Evolutionary conservation across 805 yeast genomes (phyloP), one percentile per base, ranked within the genome.

Genomic region (Sugiyamaella floridensis): DNA sequence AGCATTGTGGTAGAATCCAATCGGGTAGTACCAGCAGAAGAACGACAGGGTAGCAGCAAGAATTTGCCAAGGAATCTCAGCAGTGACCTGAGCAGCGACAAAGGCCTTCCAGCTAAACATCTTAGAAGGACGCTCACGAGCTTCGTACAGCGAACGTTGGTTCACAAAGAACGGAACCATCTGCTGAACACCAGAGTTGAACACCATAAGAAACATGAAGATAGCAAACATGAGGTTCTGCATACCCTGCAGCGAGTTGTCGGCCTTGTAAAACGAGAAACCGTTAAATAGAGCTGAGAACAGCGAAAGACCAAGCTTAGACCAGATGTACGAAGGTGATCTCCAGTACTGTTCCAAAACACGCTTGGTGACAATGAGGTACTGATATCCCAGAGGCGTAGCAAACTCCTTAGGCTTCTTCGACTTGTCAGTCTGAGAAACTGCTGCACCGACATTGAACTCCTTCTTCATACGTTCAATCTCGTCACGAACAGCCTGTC

Each of bases 171-270:
- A 71, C 20, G 86, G 87, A 55, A 81, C 75, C 71, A 79, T 73
- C 66, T 85, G 89, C 61, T 82, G 79, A 45, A 78, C 68, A 71
- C 83, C 69, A 28, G 83, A 77, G 56, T 75, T 69, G 61, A 82
- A 74, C 48, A 77, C 71, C 60, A 79, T 74, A 42, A 79, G 64
- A 61, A 81, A 77, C 88, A 85, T 83, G 71, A 86, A 86, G 44
- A 84, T 64, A 2, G 89, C 74, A 60, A 85, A 79, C 89, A 86
- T 82, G 71, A 85, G 93, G 68, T 87, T 86, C 67, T 89, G 96
- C 61, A 87, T 67, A 63, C 88, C 85, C 67, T 81, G 88, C 45
- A 75, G 64, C 12, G 88, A 76, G 20, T 75, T 75, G 52, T 74
- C 72, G 37, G 89, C 85, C 55, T 81, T 82, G 69, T 78, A 83